Base-by-base conservation (phyloP, 805 yeast genomes). In the Kodamaea neixiangensis region DNA sequence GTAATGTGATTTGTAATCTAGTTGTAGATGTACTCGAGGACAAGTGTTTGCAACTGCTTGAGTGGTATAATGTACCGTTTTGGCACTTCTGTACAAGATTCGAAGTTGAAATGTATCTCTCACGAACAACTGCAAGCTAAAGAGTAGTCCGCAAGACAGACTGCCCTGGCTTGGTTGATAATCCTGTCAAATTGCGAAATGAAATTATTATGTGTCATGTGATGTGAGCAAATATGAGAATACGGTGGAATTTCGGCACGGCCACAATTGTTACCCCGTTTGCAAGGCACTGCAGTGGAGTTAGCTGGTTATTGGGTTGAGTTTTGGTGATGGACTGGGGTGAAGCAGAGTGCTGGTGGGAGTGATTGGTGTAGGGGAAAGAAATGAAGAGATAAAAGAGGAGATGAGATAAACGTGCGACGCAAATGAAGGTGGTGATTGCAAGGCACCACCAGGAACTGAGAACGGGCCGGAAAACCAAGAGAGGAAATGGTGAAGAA, bases 151-250 rank as follows among this genome's bases (percentile, higher is more conserved):
- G 41, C 41, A 37, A 37, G 10, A 37, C 21, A 40, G 31, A 5
- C 9, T 5, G n/a, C 33, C 13, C 18, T 35, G 42, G 13, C 35
- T 37, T 46, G 49, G 44, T 39, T 25, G 43, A 19, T 22, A 33
- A 34, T 41, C 20, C 33, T 13, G 25, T 19, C 39, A 41, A 15
- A 47, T 47, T 47, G 46, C 50, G 50, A 47, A 47, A 33, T 42
- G 35, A 25, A 44, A 47, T 49, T 45, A 52, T 51, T 48, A 19
- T 14, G 34, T 25, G 40, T 29, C 52, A 51, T 37, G 51, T 49
- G 54, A 47, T 51, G 29, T 29, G 44, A 38, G 54, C 49, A 33
- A 44, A 51, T 51, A 22, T 34, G 11, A 15, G 37, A 34, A 17
- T 25, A 34, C 38, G 38, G 43, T 15, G 41, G 19, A 37, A 37